phyloP scores from a whole-genome alignment of 495 filamentous ascomycete species.

The Aspergillus indologenus region DNA sequence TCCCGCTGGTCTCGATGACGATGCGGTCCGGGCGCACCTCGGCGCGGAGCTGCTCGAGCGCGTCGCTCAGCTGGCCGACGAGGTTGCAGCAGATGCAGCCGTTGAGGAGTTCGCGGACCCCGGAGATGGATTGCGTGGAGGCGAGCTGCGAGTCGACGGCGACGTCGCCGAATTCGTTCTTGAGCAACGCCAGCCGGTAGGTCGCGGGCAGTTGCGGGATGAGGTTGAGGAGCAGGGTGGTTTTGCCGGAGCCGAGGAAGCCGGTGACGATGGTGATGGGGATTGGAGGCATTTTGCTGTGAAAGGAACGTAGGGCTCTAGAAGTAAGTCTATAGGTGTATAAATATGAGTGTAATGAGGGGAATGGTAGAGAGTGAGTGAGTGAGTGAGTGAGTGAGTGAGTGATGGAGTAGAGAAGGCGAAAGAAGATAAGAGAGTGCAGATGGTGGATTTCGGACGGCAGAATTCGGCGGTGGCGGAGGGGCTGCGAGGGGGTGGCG shows the following conservation, averaged over 20 bases:
- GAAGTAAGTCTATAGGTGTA: not conserved
- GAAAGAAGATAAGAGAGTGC: too few species aligned
- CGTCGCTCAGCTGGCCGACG: constrained; percentile 81
- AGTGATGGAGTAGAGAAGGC: too few species aligned
- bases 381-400: not conserved
- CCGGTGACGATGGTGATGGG: constrained; percentile 94
- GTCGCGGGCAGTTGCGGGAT: constrained; percentile 73
- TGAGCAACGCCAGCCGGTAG: constrained; percentile 90
- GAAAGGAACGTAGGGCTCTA: not conserved
- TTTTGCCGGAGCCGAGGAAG: constrained; percentile 93
- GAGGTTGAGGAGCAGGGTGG: constrained; percentile 85
- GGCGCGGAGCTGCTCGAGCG: constrained; percentile 65
- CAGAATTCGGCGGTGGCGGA: not conserved
- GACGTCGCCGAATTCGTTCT: constrained; percentile 97
- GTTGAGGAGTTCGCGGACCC: constrained; percentile 86
- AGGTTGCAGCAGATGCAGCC: constrained; percentile 99
- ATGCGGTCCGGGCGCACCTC: constrained; percentile 72
- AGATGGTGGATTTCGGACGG: too few species aligned
- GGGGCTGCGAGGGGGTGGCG: constrained; percentile 7
- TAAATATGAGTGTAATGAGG: not conserved
- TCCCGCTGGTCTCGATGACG: constrained; percentile 87
- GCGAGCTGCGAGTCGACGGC: constrained; percentile 91
- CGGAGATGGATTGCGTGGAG: constrained; percentile 73
- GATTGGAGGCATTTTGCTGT: constrained; percentile 56
- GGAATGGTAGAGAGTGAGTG: not conserved